Evolutionary conservation across 2,329 filamentous ascomycete species (phyloP).

Genomic region (Aspergillus ochraceus): DNA sequence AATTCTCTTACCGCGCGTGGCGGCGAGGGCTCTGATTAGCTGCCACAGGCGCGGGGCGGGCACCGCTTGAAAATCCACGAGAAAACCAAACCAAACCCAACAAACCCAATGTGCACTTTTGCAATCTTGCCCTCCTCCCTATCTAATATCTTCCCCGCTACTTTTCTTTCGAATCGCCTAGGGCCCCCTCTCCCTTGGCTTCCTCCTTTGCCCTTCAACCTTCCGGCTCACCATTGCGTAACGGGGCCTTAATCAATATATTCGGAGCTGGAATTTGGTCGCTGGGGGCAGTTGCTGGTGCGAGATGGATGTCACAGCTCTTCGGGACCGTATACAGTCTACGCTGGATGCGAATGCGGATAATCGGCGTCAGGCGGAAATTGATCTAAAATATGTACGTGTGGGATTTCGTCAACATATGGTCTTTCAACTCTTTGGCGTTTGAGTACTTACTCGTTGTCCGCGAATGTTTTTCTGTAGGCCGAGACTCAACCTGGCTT

Average conservation of each 20-base stretch:
- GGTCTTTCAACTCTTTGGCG: constrained; percentile 6
- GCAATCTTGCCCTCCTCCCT: constrained; percentile 15
- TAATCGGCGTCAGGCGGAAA: constrained; percentile 61
- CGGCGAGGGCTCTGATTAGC: constrained; percentile 24
- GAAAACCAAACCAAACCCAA: constrained; percentile 22
- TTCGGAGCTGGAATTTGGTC: constrained; percentile 28
- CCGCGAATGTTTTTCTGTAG: constrained; percentile 48
- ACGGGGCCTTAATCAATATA: constrained; percentile 22
- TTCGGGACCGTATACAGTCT: constrained; percentile 64
- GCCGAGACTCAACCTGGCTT: constrained; percentile 90
- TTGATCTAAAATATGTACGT: constrained; percentile 65
- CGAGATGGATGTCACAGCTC: constrained; percentile 61
- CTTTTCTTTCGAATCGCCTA: neutral
- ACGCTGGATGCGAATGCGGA: constrained; percentile 65
- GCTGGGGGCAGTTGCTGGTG: constrained; percentile 35
- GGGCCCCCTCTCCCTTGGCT: constrained; percentile 13
- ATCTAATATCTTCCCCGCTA: constrained; percentile 10
- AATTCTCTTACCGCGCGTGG: constrained; percentile 27
- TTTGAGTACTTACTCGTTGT: neutral
- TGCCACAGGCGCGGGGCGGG: constrained; percentile 27
- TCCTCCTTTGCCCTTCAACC: constrained; percentile 19
- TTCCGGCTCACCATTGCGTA: constrained; percentile 20
- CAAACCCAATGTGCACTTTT: constrained; percentile 22
- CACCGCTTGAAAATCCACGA: constrained; percentile 27
- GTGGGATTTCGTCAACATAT: constrained; percentile 2